A percentile compares a stretch with the other conserved stretches of the same genome.
Evolutionary conservation across 495 filamentous ascomycete species (phyloP).

Genomic region (Polyplosphaeria fusca): DNA sequence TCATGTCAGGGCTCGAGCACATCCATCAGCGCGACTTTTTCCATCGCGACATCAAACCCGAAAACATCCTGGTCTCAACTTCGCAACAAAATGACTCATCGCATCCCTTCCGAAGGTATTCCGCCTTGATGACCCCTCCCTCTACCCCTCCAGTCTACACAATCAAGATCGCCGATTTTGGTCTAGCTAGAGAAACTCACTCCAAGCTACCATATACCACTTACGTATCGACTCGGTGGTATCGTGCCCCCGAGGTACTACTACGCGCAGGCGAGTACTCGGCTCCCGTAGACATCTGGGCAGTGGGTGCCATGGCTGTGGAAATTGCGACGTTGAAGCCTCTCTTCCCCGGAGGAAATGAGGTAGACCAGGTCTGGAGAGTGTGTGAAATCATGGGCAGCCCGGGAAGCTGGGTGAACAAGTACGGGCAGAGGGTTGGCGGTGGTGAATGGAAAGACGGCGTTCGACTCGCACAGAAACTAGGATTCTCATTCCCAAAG

Average conservation of each 20-base stretch:
- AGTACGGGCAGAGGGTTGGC: slow-evolving; percentile 78
- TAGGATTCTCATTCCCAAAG: slow-evolving; percentile 97
- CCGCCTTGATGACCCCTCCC: slow-evolving; percentile 87
- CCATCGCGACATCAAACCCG: slow-evolving; percentile 98
- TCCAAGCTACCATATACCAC: slow-evolving; percentile 96
- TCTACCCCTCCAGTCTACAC: slow-evolving; percentile 90
- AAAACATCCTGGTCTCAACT: slow-evolving; percentile 97
- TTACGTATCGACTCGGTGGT: slow-evolving; percentile 98
- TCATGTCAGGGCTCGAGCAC: slow-evolving; percentile 91
- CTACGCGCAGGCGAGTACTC: slow-evolving; percentile 96
- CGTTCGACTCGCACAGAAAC: slow-evolving; percentile 83
- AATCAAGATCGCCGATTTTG: slow-evolving; percentile 99
- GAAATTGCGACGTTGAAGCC: slow-evolving; percentile 97
- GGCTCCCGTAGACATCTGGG: slow-evolving; percentile 98
- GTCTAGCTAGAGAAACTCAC: slow-evolving; percentile 93
- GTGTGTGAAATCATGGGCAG: slow-evolving; percentile 99
- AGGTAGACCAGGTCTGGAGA: slow-evolving; percentile 98
- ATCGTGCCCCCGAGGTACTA: slow-evolving; percentile 93
- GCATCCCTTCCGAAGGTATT: slow-evolving; percentile 84
- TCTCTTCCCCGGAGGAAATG: slow-evolving; percentile 94
- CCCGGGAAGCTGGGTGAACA: slow-evolving; percentile 96
- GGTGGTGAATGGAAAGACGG: slow-evolving; percentile 99
- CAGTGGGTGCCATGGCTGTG: slow-evolving; percentile 98
- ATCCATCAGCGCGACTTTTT: slow-evolving; percentile 98
- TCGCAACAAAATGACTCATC: slow-evolving; percentile 75